Conservation (phyloP, 2,329 filamentous ascomycete genomes). For the Fusarium chuoi region DNA sequence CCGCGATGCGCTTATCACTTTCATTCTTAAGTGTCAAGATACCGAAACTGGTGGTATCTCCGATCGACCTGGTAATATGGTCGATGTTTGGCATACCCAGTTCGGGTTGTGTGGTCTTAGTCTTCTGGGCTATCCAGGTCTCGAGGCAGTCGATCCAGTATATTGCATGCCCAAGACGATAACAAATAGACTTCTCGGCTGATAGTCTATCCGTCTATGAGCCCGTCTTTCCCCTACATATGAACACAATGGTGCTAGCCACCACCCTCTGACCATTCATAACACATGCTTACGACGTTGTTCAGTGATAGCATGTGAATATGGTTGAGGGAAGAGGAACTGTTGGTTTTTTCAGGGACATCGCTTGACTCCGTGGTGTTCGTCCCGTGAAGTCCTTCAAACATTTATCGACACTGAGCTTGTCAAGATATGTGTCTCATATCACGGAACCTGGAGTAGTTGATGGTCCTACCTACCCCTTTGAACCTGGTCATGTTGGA, state of each 20-base stretch:
- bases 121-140: constrained; percentile 78
- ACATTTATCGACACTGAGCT: constrained; percentile 22
- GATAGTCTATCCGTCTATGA: constrained; percentile 2
- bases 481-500: not conserved
- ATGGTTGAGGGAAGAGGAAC: constrained; percentile 71
- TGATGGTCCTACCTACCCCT: not conserved
- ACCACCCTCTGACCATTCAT: constrained; percentile 74
- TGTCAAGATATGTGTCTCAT: not conserved
- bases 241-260: not conserved
- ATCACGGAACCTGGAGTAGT: not conserved
- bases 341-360: constrained; percentile 45
- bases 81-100: constrained; percentile 95
- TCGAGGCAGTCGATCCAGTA: constrained; percentile 85
- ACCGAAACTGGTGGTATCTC: constrained; percentile 84
- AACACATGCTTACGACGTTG: constrained; percentile 65
- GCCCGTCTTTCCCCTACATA: not conserved
- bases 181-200: constrained; percentile 67
- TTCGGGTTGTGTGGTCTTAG: constrained; percentile 92
- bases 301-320: constrained; percentile 71
- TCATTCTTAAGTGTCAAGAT: constrained; percentile 92
- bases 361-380: constrained; percentile 38
- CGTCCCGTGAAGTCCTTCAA: constrained; percentile 44
- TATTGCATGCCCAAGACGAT: constrained; percentile 84
- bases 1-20: constrained; percentile 77
- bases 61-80: constrained; percentile 91